These are phyloP conservation scores for Nymphaea thermarum DNA, from an alignment of 164 flowering plant genomes.

Conservation along the genomic window DNA sequence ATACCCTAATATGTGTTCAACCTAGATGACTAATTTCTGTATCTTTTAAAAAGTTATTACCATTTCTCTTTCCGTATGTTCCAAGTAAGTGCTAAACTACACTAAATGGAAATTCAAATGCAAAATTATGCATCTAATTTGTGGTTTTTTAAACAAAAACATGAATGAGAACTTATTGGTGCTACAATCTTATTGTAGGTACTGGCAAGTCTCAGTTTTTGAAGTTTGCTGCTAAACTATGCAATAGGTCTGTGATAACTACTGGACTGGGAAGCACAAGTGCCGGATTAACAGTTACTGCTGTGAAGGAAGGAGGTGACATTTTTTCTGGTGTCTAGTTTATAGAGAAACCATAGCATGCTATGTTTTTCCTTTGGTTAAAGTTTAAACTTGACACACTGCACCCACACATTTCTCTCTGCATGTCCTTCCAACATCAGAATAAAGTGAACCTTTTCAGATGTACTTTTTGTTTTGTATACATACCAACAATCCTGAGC, in stretches of 20 bases:
- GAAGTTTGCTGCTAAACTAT: constrained; percentile 90
- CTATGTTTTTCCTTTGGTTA: no score
- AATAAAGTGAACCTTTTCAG: not conserved
- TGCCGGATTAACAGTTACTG: constrained; percentile 97
- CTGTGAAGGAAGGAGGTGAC: constrained; percentile 92
- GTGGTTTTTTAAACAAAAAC: no score
- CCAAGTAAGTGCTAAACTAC: no score
- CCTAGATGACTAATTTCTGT: no score
- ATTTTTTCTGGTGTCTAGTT: not conserved
- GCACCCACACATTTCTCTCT: not conserved
- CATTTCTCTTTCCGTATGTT: no score
- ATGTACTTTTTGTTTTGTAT: no score
- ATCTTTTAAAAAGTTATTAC: no score
- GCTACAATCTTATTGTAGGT: constrained; percentile 24
- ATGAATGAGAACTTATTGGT: not conserved
- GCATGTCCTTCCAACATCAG: not conserved
- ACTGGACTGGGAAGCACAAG: constrained; percentile 97
- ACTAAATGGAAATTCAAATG: no score
- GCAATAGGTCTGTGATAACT: constrained; percentile 96
- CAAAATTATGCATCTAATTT: no score
- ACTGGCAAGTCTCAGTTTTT: constrained; percentile 94
- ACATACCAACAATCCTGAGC: no score
- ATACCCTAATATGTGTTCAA: no score
- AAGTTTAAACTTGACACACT: no score
- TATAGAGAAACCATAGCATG: not conserved